Evolutionary conservation across 257 asterid species (phyloP), one percentile per base, ranked within the genome.

Genomic region (Nicotiana tabacum): DNA sequence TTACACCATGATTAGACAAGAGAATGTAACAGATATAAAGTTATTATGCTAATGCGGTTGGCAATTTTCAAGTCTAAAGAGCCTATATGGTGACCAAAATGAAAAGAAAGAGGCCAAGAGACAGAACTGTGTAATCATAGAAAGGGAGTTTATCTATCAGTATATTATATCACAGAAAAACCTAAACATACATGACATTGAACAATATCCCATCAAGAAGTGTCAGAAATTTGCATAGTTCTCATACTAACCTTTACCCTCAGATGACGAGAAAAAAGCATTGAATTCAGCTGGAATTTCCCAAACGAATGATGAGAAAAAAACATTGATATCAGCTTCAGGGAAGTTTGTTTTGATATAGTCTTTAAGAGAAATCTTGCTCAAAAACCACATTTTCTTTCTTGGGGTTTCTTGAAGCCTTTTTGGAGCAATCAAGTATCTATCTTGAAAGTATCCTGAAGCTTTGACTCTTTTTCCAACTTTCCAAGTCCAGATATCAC

Each of bases 401-500:
- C 58, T 64, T 24, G 90, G 86, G 78, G 9, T 87, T 69, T 83
- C 82, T 82, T 84, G 90, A 64, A 87, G 87, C 30, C 88, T 83
- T 60, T 77, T 7, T 2, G 92, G 92, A 70, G 85, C 88, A 68
- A 80, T 60, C 86, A 89, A 83, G 83, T 57, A 87, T 48, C 90
- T 51, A 32, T 87, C 87, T 2, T 55, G 27, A 70, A 64, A 86
- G 72, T 21, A 55, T 27, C 92, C 92, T 2, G 68, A 56, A 9
- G 64, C 62, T 35, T 18, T 78, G 33, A 78, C 35, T 68, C 85
- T 86, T 32, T 56, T 82, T n/a, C 90, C 90, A 69, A 89, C 92
- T 57, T 83, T 89, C 92, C 92, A 89, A 29, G 87, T 64, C 92
- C 90, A 89, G 51, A 86, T 37, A 67, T 89, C 92, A 24, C 92